Evolutionary conservation across 2,329 filamentous ascomycete species (phyloP), one percentile per base, ranked within the genome.

Genomic region (Mycosphaerella sp.): DNA sequence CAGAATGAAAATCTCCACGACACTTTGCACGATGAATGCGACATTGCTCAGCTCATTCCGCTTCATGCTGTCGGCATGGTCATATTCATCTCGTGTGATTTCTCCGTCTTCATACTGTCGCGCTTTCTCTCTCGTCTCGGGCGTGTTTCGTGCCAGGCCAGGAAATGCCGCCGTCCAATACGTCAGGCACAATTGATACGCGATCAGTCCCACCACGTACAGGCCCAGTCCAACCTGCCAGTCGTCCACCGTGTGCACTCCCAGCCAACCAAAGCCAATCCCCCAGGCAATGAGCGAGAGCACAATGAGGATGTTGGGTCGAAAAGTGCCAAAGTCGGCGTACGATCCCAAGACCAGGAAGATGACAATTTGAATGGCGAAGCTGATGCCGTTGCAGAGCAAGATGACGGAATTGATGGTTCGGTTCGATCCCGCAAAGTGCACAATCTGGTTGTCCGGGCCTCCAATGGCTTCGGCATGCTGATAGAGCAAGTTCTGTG

Each of bases 101-200:
- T 70, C 71, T 2, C 81, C 77, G 1, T 73, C 69, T 21, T 72
- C 73, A 48, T 75, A 78, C n/a, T 74, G 70, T 34, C 74, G 70
- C 4, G 79, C 78, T 50, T 75, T 76, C 2, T 70, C 66, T 26
- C 80, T 72, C 63, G 82, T 69, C 23, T 77, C 72, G 1, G 66
- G 62, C 0, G 78, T 80, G 59, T 82, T 81, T 6, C 80, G 68
- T 4, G 80, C 79, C 6, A 83, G 69, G 0, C 78, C 74, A 3
- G 80, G 80, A 54, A 83, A 83, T 0, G 83, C 82, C 0, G 84
- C 82, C 0, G 82, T 84, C 81, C 83, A 86, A 66, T 85, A 86
- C 0, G 83, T 86, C 46, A 86, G 71, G 0, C 81, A 83, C 2
- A 84, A 78, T 67, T 86, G 83, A 61, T 86, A 86, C 1, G 79